phyloP scores from a whole-genome alignment of 2,329 filamentous ascomycete species.

The Pseudogymnoascus sp. region DNA sequence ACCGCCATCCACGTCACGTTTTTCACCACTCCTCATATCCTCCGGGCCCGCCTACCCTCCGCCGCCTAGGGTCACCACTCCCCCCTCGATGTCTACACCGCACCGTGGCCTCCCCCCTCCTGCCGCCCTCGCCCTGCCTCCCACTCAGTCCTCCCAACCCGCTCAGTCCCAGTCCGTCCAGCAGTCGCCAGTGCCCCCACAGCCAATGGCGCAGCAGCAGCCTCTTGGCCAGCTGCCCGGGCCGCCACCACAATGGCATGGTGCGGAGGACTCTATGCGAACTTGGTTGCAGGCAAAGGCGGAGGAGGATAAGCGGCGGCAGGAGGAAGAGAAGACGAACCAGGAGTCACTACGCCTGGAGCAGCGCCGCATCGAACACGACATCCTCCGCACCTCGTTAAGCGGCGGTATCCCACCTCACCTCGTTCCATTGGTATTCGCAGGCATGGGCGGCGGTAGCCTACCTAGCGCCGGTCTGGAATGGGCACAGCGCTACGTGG shows the following conservation, averaged over 20 bases:
- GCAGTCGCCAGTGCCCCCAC: constrained; percentile 15
- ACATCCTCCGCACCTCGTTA: constrained; percentile 63
- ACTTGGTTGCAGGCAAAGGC: constrained; percentile 64
- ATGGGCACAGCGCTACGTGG: constrained; percentile 61
- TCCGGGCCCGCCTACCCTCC: constrained; percentile 28
- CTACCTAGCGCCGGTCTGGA: constrained; percentile 56
- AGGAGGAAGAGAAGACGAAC: constrained; percentile 64
- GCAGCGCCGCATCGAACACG: constrained; percentile 65
- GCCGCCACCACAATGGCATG: constrained; percentile 59
- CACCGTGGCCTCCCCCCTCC: constrained; percentile 64
- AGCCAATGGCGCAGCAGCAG: constrained; percentile 32
- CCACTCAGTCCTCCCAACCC: constrained; percentile 63
- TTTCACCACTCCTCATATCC: constrained; percentile 33
- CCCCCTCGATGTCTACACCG: constrained; percentile 59
- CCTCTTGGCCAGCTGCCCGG: constrained; percentile 51
- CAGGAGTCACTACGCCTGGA: constrained; percentile 62
- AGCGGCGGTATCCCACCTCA: constrained; percentile 64
- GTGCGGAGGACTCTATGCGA: constrained; percentile 62
- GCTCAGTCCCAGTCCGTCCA: constrained; percentile 41
- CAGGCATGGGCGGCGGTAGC: constrained; percentile 59
- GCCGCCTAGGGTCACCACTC: constrained; percentile 38
- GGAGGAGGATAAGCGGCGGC: constrained; percentile 65
- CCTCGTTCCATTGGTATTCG: constrained; percentile 69
- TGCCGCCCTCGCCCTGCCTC: constrained; percentile 55
- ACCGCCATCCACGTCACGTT: constrained; percentile 34